Evolutionary conservation across 768 basidiomycete genomes (phyloP), one percentile per base, ranked within the genome.

Genomic region (Podaxis sp.): DNA sequence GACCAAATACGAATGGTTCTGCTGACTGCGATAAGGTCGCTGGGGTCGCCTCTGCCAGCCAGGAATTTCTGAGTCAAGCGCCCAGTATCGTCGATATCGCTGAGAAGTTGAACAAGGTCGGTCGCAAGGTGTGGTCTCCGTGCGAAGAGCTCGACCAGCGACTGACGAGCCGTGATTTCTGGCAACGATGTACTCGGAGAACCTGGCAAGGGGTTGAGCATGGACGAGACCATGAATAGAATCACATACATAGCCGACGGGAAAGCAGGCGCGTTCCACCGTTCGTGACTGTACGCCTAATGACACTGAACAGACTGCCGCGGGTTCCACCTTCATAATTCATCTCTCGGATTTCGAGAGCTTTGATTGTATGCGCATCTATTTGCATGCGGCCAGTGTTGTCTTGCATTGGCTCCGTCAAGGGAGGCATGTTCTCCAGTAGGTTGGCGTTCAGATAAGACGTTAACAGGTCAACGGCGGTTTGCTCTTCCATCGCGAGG

Each of bases 341-440:
- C 33, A 82, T 83, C 76, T 94, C 92, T 24, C 87, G 82, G 57
- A 96, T 89, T 73, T 96, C 94, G 51, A 95, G 83, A n/a, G 90
- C 88, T 71, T 90, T 89, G 73, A 95, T 89, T 1, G 94, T 95
- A 71, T 95, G 88, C 3, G 90, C 83, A 70, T 96, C 94, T 61
- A 96, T 92, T 67, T 93, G 89, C 92, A 96, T 93, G n/a, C 87
- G 80, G 26, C 80, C 76, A 28, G 78, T 70, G 15, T 72, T 65
- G 72, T 94, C 90, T 65, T 79, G 83, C 48, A 76, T 79, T 0
- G 92, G 89, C 26, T 72, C 70, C 26, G 80, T 77, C 26, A 92
- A 80, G 19, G 71, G 70, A 12, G 93, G 93, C 87, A 90, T 91
- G 69, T 88, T 82, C 54, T 94, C 93, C 68, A 95, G 73, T 26